Conservation (phyloP, 768 basidiomycete genomes). For the Lactarius hatsudake region DNA sequence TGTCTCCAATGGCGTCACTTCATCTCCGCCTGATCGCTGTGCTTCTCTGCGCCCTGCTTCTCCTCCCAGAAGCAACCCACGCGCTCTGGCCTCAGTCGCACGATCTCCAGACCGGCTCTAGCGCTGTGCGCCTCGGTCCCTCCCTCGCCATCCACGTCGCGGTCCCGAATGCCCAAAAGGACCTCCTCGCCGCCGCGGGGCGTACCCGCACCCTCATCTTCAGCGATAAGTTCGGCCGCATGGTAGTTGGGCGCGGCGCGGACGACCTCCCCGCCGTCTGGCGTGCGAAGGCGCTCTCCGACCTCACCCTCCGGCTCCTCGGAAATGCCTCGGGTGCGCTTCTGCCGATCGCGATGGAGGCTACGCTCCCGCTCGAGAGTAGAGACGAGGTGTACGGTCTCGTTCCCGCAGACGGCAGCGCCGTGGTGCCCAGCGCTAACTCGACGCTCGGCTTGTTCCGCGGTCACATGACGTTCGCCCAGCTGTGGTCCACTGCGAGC, state of each 20-base stretch:
- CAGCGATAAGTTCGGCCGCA: constrained; percentile 56
- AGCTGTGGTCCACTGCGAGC: constrained; percentile 46
- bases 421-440: constrained; percentile 42
- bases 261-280: constrained; percentile 41
- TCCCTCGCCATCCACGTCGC: too few species aligned
- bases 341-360: constrained; percentile 34
- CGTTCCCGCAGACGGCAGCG: constrained; percentile 38
- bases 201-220: constrained; percentile 41
- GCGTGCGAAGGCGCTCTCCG: constrained; percentile 42
- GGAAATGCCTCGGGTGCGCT: neutral
- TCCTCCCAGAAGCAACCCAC: too few species aligned
- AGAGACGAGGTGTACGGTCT: constrained; percentile 48
- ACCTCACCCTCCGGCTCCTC: constrained; percentile 43
- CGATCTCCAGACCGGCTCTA: too few species aligned
- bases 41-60: too few species aligned
- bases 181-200: constrained; percentile 54
- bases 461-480: constrained; percentile 54
- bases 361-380: constrained; percentile 34
- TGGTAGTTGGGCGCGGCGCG: constrained; percentile 59
- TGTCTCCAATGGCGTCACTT: too few species aligned
- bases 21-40: too few species aligned
- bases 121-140: too few species aligned
- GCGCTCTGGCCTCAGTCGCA: too few species aligned
- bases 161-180: too few species aligned
- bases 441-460: constrained; percentile 50